phyloP scores from a whole-genome alignment of 441 rosid genomes.

The Gossypium schwendimanii region DNA sequence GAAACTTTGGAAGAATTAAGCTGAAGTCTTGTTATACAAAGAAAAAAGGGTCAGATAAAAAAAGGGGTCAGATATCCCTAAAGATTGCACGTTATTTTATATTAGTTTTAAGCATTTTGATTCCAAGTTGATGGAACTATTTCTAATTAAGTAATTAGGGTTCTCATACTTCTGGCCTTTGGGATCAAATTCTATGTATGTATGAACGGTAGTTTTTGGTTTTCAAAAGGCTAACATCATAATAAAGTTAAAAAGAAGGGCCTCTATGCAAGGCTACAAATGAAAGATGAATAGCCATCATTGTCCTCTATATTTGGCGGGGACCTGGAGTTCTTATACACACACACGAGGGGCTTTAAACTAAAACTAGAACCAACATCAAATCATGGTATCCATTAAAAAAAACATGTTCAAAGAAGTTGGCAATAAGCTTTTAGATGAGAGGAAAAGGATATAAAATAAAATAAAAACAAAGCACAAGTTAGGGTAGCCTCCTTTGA shows the following conservation, averaged over 20 bases:
- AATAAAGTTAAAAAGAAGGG: slow-evolving; percentile 14
- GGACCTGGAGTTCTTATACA: slow-evolving; percentile 9
- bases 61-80: neutral
- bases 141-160: neutral
- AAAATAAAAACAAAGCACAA: neutral
- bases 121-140: no score
- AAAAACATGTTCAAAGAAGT: slow-evolving; percentile 18
- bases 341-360: slow-evolving; percentile 4
- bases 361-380: neutral
- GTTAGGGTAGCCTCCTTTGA: neutral
- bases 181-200: neutral
- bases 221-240: neutral
- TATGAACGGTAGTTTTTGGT: neutral
- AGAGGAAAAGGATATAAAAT: neutral
- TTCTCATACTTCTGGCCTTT: neutral
- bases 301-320: slow-evolving; percentile 14
- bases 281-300: slow-evolving; percentile 11
- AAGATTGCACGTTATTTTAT: neutral
- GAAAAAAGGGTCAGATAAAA: neutral
- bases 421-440: slow-evolving; percentile 2
- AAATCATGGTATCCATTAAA: slow-evolving; percentile 9
- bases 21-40: neutral
- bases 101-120: no score
- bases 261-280: slow-evolving; percentile 16
- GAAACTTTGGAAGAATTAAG: neutral